phyloP scores from a whole-genome alignment of 129 eudicot species.

The Solidago caesia region DNA sequence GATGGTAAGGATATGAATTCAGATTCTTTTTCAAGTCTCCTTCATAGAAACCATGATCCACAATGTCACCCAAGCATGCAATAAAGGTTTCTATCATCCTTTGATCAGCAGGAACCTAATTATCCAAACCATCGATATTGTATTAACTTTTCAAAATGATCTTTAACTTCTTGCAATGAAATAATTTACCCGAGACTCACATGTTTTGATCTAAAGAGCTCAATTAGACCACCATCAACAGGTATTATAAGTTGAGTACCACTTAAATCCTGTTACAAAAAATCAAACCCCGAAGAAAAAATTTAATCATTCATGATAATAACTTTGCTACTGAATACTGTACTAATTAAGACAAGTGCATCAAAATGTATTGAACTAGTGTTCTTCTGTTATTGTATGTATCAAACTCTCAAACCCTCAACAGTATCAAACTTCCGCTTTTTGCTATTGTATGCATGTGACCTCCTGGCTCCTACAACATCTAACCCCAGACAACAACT shows the following conservation, averaged over 20 bases:
- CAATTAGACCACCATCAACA: constrained; percentile 58
- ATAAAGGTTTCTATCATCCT: constrained; percentile 43
- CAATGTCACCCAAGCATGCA: constrained; percentile 28
- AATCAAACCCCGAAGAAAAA: background rate
- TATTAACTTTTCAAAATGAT: background rate
- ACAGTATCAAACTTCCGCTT: no score
- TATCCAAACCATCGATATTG: background rate
- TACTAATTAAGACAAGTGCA: background rate
- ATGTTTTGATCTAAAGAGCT: constrained; percentile 56
- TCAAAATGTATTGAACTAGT: no score
- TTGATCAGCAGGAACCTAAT: constrained; percentile 58
- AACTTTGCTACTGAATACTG: background rate
- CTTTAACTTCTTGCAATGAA: background rate
- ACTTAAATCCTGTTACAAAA: constrained; percentile 43
- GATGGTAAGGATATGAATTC: constrained; percentile 20
- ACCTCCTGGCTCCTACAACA: no score
- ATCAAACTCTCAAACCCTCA: no score
- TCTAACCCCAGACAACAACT: no score
- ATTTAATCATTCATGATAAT: background rate
- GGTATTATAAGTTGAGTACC: constrained; percentile 77
- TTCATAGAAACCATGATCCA: constrained; percentile 29
- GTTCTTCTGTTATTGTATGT: no score
- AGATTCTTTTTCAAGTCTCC: constrained; percentile 13
- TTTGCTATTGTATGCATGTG: no score
- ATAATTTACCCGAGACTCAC: constrained; percentile 35